A percentile compares a stretch with the other conserved stretches of the same genome.
Conservation (phyloP, 139 green algal species). For the Zygnema circumcarinatum region DNA sequence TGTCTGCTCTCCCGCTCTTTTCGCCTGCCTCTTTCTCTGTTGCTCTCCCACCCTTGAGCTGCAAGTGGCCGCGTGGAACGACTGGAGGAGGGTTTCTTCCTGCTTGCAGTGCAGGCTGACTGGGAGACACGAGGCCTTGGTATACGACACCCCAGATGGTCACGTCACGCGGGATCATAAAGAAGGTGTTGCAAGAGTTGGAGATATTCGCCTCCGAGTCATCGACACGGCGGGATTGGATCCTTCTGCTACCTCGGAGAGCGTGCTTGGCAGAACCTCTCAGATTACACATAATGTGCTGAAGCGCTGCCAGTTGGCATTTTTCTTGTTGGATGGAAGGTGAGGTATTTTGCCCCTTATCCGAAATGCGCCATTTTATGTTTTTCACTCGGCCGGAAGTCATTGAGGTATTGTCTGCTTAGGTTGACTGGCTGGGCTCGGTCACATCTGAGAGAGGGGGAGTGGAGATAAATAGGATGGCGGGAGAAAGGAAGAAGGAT, state of each 20-base stretch:
- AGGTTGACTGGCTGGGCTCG: no score
- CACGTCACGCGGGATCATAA: constrained; percentile 94
- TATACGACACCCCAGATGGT: constrained; percentile 82
- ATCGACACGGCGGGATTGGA: constrained; percentile 92
- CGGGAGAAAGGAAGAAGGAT: no score
- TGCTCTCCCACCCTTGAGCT: neutral
- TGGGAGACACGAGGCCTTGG: constrained; percentile 43
- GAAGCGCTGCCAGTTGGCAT: constrained; percentile 17
- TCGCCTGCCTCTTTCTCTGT: neutral
- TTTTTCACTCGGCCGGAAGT: no score
- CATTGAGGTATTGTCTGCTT: no score
- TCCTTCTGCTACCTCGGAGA: constrained; percentile 50
- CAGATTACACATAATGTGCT: constrained; percentile 2
- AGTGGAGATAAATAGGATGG: no score
- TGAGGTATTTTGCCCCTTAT: no score
- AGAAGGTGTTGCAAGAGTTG: constrained; percentile 72
- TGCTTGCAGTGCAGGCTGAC: constrained; percentile 38
- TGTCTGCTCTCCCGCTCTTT: neutral
- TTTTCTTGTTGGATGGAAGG: constrained; percentile 66
- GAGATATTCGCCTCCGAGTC: constrained; percentile 82
- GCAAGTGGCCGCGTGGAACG: no score
- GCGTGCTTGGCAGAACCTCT: constrained; percentile 5
- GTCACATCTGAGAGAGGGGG: no score
- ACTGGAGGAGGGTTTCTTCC: neutral
- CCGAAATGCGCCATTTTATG: no score